Percentiles rank a stretch among this genome's conserved stretches.
These are phyloP conservation scores for Sanguinoderma infundibulare DNA, from an alignment of 1,284 basidiomycete genomes.

Conservation along the genomic window DNA sequence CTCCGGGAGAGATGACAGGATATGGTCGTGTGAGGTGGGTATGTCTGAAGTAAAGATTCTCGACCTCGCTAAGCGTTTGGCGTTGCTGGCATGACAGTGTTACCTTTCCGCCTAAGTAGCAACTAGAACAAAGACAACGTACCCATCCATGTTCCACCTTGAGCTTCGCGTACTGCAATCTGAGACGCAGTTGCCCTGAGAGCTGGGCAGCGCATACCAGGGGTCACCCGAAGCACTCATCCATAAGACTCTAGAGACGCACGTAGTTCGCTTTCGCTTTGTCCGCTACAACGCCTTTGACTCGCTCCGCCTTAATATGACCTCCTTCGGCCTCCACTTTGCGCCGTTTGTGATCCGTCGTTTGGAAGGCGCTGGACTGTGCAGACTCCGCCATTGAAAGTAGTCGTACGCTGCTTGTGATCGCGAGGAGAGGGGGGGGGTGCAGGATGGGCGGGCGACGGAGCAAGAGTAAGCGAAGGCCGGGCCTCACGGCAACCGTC, in stretches of 20 bases:
- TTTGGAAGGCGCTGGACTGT: neutral
- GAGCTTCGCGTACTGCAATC: slow-evolving; percentile 75
- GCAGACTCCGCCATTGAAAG: slow-evolving; percentile 8
- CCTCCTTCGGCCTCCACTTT: slow-evolving; percentile 14
- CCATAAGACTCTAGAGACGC: slow-evolving; percentile 26
- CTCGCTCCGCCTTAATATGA: slow-evolving; percentile 13
- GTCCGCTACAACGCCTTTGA: slow-evolving; percentile 37
- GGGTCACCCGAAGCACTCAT: neutral
- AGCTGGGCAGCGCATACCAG: slow-evolving; percentile 46
- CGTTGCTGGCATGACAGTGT: slow-evolving; percentile 53
- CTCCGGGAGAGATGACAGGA: slow-evolving; percentile 24
- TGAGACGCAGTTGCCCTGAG: slow-evolving; percentile 72
- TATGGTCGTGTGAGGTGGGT: slow-evolving; percentile 46
- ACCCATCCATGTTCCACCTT: slow-evolving; percentile 86
- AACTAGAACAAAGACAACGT: slow-evolving; percentile 27
- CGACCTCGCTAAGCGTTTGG: slow-evolving; percentile 76
- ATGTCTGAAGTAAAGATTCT: slow-evolving; percentile 78
- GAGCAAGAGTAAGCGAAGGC: neutral
- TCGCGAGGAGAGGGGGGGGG: neutral
- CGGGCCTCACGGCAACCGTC: slow-evolving; percentile 12
- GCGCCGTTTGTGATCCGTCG: slow-evolving; percentile 16
- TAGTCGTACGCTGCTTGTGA: too few relatives aligned
- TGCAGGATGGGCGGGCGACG: neutral
- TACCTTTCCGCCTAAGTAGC: neutral
- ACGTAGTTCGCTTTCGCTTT: slow-evolving; percentile 69